Percentiles rank a stretch among this genome's conserved stretches.
Conservation (phyloP, 805 yeast species). For the Tetrapisispora nanseiensis region DNA sequence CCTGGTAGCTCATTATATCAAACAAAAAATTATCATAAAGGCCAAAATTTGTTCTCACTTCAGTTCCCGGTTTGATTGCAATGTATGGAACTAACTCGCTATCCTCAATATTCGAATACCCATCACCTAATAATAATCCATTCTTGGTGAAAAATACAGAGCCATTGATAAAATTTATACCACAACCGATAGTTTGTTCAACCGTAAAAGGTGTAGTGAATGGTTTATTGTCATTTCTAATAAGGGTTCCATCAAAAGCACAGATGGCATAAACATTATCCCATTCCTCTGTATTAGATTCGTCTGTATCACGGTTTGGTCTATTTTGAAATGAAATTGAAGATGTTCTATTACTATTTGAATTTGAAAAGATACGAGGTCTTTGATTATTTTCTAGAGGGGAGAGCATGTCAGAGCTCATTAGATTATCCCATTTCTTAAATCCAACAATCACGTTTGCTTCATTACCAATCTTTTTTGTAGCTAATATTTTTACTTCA, state of each 20-base stretch:
- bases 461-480: conserved; percentile 1
- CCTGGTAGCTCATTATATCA: conserved; percentile 48
- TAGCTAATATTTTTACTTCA: conserved; percentile 21
- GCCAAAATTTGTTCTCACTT: conserved; percentile 33
- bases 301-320: background rate
- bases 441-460: conserved; percentile 23
- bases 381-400: background rate
- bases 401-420: background rate
- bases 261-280: conserved; percentile 21
- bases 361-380: background rate
- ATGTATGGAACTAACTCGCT: conserved; percentile 38
- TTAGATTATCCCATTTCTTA: conserved; percentile 7
- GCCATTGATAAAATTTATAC: conserved; percentile 57
- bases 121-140: conserved; percentile 54
- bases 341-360: background rate
- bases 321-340: background rate
- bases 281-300: background rate
- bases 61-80: conserved; percentile 32
- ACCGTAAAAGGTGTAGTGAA: conserved; percentile 32
- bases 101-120: conserved; percentile 38
- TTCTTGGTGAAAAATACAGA: conserved; percentile 72
- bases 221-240: conserved; percentile 18
- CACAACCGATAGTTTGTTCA: conserved; percentile 73
- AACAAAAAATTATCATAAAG: conserved; percentile 45
- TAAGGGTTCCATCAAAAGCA: conserved; percentile 24